Evolutionary conservation across 2,329 filamentous ascomycete species (phyloP), one percentile per base, ranked within the genome.

Genomic region (Fusarium pininemorale): DNA sequence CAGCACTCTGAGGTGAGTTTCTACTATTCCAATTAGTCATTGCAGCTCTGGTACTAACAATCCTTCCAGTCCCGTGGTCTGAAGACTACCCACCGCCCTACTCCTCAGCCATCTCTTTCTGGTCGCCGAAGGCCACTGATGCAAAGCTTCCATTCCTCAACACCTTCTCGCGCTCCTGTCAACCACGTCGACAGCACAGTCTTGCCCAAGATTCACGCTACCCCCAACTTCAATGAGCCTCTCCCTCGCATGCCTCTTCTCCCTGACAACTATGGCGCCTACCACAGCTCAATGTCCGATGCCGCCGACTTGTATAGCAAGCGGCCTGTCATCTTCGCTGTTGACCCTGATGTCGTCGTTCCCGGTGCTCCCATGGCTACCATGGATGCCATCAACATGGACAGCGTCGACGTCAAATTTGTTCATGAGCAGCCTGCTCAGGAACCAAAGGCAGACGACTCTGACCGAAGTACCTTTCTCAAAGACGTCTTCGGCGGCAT

Each of bases 121-220:
- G 81, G 82, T 78, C 85, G 85, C 73, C 82, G 82, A 66, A 83
- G 87, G 77, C 90, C 89, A 45, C 82, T 91, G 63, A 91, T 92
- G 90, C 90, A 92, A 83, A 89, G 87, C 78, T 91, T 91, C 84
- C 83, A 84, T 76, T 85, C 86, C 28, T 85, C 86, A 24, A 80
- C 86, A 12, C 80, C 86, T 22, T 81, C 84, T 7, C 80, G 84
- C 20, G 75, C 81, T 16, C 78, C 83, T 35, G 74, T 79, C 47
- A 79, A 78, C 51, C 82, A 85, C 66, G 85, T 90, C 66, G 88
- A 91, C 82, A 85, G 83, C 79, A 83, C 86, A 69, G 80, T 89
- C 69, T 84, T 92, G 63, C 90, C 90, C 32, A 80, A 83, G 65
- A 80, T 86, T 18, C 80, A 83, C 56, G 69, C 73, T 50, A 69